Evolutionary conservation across 139 green algal genomes (phyloP).

Genomic region (Haematococcus lacustris): DNA sequence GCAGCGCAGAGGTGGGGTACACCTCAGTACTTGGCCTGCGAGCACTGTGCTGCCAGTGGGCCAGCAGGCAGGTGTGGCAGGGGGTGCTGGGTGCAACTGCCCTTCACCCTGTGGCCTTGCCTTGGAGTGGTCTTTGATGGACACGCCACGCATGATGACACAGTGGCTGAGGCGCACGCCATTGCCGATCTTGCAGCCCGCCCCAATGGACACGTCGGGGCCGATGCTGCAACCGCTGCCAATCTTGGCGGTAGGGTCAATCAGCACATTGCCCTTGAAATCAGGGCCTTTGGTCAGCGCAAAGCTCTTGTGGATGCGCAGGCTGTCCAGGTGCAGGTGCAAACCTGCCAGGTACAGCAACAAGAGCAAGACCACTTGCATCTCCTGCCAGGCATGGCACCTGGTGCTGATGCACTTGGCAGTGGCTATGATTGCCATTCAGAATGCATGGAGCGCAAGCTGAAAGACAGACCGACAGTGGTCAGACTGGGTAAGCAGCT

Average conservation of each 20-base stretch:
- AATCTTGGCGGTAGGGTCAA: constrained; percentile 72
- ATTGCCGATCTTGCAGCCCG: constrained; percentile 78
- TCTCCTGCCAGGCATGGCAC: too few species aligned
- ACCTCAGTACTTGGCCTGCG: too few species aligned
- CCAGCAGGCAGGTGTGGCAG: too few species aligned
- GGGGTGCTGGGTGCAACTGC: too few species aligned
- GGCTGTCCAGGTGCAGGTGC: constrained; percentile 74
- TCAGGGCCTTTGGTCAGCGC: constrained; percentile 45
- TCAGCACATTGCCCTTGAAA: constrained; percentile 61
- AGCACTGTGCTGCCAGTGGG: too few species aligned
- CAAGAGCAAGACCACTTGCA: background rate
- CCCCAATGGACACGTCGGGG: constrained; percentile 61
- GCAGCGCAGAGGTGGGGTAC: too few species aligned
- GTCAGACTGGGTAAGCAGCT: too few species aligned
- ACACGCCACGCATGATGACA: constrained; percentile 77
- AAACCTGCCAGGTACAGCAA: constrained; percentile 39
- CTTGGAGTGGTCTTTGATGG: constrained; percentile 53
- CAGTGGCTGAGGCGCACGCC: constrained; percentile 86
- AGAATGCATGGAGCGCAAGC: too few species aligned
- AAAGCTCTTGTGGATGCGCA: constrained; percentile 48
- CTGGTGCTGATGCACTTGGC: too few species aligned
- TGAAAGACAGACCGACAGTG: too few species aligned
- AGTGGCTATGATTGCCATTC: too few species aligned
- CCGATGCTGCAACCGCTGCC: constrained; percentile 80
- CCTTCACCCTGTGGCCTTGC: too few species aligned